Evolutionary conservation across 768 basidiomycete species (phyloP), one percentile per base, ranked within the genome.

Genomic region (Dioszegia aurantiaca): DNA sequence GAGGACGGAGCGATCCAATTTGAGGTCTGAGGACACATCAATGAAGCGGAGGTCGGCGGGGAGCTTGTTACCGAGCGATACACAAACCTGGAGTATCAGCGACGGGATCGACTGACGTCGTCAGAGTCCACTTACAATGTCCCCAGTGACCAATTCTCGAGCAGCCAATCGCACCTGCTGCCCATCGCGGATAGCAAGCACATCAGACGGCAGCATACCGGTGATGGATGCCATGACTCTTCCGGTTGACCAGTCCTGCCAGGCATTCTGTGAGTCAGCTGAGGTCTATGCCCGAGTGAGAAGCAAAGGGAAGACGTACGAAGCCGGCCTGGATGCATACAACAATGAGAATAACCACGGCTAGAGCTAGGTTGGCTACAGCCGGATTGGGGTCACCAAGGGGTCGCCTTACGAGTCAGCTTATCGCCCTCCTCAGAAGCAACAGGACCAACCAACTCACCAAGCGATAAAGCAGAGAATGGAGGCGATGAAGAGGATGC

Each of bases 1-100:
- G n/a, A 87, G 78, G 37, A 86, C 80, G 30, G 83, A 82, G 28
- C 85, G 78, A 63, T 87, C 86, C 45, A 86, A 83, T 55, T 80
- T 80, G 37, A 86, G 73, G 66, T 87, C 86, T 2, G 80, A 75
- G 21, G 81, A 82, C 23, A 80, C 68, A 69, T 82, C 40, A 78
- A 83, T 37, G 79, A 81, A 70, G 14, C 79, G 72, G 12, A 79
- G 21, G 56, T 80, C 79, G 30, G 78, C 78, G 2, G 79, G 77
- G 16, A 78, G 62, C 61, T 77, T 70, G 63, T 70, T 65, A 39
- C 68, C 68, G 8, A 70, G 56, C 8, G 65, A 59, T 17, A 70
- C 48, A 28, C 56, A 53, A 43, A 69, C 53, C 59, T 60, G 45
- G 3, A 4, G 11, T n/a, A 27, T 41, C 17, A 43, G 39, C 39